phyloP scores from a whole-genome alignment of 768 basidiomycete species.

The Crepidotus variabilis region DNA sequence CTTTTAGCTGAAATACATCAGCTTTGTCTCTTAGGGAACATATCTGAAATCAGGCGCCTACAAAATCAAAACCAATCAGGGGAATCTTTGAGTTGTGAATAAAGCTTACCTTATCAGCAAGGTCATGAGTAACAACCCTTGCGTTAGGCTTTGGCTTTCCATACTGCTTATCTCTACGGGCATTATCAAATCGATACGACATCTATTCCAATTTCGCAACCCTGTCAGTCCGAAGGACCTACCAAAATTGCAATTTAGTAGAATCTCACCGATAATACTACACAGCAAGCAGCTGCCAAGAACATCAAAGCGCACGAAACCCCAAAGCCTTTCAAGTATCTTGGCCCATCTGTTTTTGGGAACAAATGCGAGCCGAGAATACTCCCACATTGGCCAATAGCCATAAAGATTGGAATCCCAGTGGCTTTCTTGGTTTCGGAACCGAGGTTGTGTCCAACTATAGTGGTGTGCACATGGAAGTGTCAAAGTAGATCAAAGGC shows the following conservation, averaged over 20 bases:
- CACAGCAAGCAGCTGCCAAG: slow-evolving; percentile 48
- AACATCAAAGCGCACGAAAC: slow-evolving; percentile 26
- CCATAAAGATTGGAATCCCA: slow-evolving; percentile 76
- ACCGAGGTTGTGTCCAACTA: slow-evolving; percentile 71
- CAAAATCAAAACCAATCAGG: background rate
- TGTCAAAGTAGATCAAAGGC: background rate
- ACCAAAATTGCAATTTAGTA: background rate
- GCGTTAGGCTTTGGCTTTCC: slow-evolving; percentile 45
- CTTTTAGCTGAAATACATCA: too few species aligned
- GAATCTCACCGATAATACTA: slow-evolving; percentile 47
- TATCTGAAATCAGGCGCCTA: slow-evolving; percentile 66
- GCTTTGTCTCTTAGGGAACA: slow-evolving; percentile 25
- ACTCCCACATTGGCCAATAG: slow-evolving; percentile 76
- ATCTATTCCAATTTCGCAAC: slow-evolving; percentile 29
- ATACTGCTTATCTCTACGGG: slow-evolving; percentile 45
- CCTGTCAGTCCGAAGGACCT: background rate
- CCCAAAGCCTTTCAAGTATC: slow-evolving; percentile 61
- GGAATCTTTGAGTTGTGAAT: background rate
- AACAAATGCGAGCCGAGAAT: slow-evolving; percentile 74
- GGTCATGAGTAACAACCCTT: slow-evolving; percentile 56
- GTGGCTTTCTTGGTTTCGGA: slow-evolving; percentile 77
- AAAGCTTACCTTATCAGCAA: slow-evolving; percentile 59
- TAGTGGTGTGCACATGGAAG: background rate
- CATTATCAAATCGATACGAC: slow-evolving; percentile 63
- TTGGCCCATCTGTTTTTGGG: slow-evolving; percentile 59